These are phyloP conservation scores for Chlamydomonas incerta DNA, from an alignment of 139 green algal genomes.

Conservation along the genomic window DNA sequence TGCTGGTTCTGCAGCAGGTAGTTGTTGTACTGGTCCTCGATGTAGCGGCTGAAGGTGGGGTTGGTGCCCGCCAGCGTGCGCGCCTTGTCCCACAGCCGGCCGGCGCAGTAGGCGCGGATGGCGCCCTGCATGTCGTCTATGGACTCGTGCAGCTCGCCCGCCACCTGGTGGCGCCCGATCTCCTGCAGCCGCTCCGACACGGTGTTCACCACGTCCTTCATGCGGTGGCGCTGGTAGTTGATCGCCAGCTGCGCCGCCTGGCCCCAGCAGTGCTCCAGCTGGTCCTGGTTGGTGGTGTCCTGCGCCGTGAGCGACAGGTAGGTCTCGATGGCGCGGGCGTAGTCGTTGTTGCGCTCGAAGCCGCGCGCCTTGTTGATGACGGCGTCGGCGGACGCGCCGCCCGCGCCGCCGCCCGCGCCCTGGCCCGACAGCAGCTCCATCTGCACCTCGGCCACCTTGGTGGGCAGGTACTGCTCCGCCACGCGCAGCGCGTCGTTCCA, in stretches of 20 bases:
- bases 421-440: slow-evolving; percentile 55
- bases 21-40: slow-evolving; percentile 74
- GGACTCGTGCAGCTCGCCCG: slow-evolving; percentile 74
- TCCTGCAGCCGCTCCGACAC: slow-evolving; percentile 68
- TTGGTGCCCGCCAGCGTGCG: slow-evolving; percentile 63
- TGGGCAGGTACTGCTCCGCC: slow-evolving; percentile 83
- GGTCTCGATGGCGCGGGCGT: slow-evolving; percentile 79
- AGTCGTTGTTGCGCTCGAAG: slow-evolving; percentile 77
- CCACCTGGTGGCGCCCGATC: slow-evolving; percentile 66
- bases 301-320: slow-evolving; percentile 74
- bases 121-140: slow-evolving; percentile 70
- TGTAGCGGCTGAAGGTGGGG: slow-evolving; percentile 66
- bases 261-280: slow-evolving; percentile 63
- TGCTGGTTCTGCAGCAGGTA: slow-evolving; percentile 67
- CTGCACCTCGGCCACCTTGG: slow-evolving; percentile 65
- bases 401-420: not conserved
- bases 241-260: slow-evolving; percentile 77
- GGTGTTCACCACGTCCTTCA: slow-evolving; percentile 72
- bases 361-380: slow-evolving; percentile 63
- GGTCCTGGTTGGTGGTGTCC: slow-evolving; percentile 43
- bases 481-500: slow-evolving; percentile 87
- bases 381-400: slow-evolving; percentile 11
- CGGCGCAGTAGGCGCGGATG: slow-evolving; percentile 63
- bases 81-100: slow-evolving; percentile 73
- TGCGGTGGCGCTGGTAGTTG: slow-evolving; percentile 70